These are phyloP conservation scores for Rhododendron vialii DNA, from an alignment of 148 eudicot species.

Conservation along the genomic window DNA sequence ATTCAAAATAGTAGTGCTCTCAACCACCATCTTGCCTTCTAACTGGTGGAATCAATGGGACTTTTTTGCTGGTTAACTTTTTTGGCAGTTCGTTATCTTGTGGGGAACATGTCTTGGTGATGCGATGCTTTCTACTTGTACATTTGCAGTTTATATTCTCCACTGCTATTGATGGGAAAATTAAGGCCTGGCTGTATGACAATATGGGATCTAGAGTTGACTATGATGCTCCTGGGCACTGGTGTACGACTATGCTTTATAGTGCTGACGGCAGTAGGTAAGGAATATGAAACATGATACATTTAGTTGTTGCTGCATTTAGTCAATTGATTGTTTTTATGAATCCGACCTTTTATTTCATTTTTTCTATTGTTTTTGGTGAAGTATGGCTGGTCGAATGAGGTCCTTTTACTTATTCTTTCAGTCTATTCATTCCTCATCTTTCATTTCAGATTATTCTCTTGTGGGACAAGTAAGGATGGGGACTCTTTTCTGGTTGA, in stretches of 20 bases:
- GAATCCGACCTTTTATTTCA: neutral
- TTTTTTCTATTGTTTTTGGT: neutral
- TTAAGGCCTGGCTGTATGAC: constrained; percentile 96
- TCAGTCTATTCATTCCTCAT: neutral
- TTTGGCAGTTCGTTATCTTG: neutral
- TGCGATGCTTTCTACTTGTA: constrained; percentile 18
- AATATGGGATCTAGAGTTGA: constrained; percentile 86
- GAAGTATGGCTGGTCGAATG: neutral
- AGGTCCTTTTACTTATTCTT: neutral
- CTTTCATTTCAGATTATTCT: constrained; percentile 58
- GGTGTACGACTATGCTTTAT: constrained; percentile 89
- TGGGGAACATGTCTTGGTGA: constrained; percentile 1
- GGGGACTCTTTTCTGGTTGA: constrained; percentile 88
- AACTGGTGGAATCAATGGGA: neutral
- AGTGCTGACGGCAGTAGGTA: constrained; percentile 95
- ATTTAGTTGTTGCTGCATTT: neutral
- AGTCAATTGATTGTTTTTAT: neutral
- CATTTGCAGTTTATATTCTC: constrained; percentile 78
- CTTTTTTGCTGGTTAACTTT: neutral
- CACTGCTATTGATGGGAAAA: constrained; percentile 91
- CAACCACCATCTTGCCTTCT: neutral
- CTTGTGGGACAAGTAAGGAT: constrained; percentile 93
- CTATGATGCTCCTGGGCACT: constrained; percentile 92
- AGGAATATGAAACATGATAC: neutral
- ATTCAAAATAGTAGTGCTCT: neutral